phyloP scores from a whole-genome alignment of 768 basidiomycete species.

The Auriscalpium vulgare region DNA sequence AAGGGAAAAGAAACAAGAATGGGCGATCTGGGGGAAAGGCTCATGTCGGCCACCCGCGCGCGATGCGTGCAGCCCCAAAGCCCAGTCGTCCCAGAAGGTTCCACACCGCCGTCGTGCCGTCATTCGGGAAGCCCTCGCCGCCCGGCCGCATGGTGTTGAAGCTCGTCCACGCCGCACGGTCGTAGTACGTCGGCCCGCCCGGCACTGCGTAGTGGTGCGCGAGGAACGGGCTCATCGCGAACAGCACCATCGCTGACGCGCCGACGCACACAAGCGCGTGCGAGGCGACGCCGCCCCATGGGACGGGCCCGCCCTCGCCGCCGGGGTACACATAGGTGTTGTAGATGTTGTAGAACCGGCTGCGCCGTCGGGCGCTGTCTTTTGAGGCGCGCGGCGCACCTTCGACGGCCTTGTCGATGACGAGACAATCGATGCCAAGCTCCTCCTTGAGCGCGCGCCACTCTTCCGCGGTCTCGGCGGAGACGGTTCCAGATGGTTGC shows the following conservation, averaged over 20 bases:
- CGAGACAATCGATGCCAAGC: conserved; percentile 66
- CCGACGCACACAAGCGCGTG: conserved; percentile 40
- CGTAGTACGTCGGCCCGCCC: conserved; percentile 66
- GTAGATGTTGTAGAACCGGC: conserved; percentile 79
- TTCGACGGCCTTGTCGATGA: conserved; percentile 67
- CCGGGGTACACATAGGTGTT: conserved; percentile 58
- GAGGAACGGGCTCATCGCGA: conserved; percentile 53
- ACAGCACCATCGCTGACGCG: conserved; percentile 52
- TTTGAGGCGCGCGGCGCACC: conserved; percentile 11
- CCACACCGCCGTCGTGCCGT: conserved; percentile 59
- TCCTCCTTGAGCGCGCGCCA: conserved; percentile 78
- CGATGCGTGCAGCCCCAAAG: conserved; percentile 68
- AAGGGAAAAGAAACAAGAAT: no score
- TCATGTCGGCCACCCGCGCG: conserved; percentile 71
- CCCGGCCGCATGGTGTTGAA: conserved; percentile 65
- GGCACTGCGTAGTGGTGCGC: conserved; percentile 50
- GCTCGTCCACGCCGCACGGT: conserved; percentile 71
- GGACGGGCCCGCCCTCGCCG: conserved; percentile 25
- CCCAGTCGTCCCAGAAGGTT: conserved; percentile 62
- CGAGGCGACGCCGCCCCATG: conserved; percentile 7
- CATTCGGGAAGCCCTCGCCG: conserved; percentile 59
- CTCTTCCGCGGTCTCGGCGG: conserved; percentile 61
- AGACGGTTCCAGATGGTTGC: conserved; percentile 45
- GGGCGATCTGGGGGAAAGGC: no score
- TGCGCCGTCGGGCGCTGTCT: conserved; percentile 24